Evolutionary conservation across 2,329 filamentous ascomycete genomes (phyloP), one percentile per base, ranked within the genome.

Genomic region (Ophiostoma angusticollis): DNA sequence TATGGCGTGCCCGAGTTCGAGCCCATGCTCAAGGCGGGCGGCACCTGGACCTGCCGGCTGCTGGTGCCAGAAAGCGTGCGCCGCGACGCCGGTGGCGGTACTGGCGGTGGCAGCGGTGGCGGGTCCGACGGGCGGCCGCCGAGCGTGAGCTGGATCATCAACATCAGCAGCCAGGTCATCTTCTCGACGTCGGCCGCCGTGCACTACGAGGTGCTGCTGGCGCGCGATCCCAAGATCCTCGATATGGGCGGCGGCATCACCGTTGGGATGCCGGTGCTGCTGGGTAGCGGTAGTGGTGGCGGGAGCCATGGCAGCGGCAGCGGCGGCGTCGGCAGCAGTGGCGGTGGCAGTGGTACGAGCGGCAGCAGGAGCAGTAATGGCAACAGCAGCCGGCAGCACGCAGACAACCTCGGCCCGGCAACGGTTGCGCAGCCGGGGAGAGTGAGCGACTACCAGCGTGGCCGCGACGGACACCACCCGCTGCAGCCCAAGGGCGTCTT

Each of bases 1-100:
- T 78, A 86, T 62, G 84, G 84, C 33, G 71, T 80, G 1, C 91
- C 91, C 13, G 83, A 93, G 51, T 98, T 91, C 53, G 91, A 98
- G 61, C 89, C 91, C 33, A 89, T 94, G 65, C 72, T 98, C 54
- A 96, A 96, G 65, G 87, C 91, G 8, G 91, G 87, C 22, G 87
- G 85, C 6, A 77, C 72, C 32, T 98, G 87, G 82, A 74, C 78
- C 50, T 82, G 84, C 42, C 75, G 78, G 53, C 70, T 98, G 47
- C 68, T 75, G 5, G 78, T 98, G 0, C 89, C 89, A 0, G 80
- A 89, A 39, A 66, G 79, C 46, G 80, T 91, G 43, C 71, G 84
- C 34, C 73, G 80, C 54, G 72, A 64, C 14, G 80, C 79, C 31
- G 67, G 67, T 37, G 78, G 76, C 38, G 67, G 65, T 36, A 62